Base-by-base conservation (phyloP, 2,329 filamentous ascomycete genomes). In the Rosellinia necatrix region DNA sequence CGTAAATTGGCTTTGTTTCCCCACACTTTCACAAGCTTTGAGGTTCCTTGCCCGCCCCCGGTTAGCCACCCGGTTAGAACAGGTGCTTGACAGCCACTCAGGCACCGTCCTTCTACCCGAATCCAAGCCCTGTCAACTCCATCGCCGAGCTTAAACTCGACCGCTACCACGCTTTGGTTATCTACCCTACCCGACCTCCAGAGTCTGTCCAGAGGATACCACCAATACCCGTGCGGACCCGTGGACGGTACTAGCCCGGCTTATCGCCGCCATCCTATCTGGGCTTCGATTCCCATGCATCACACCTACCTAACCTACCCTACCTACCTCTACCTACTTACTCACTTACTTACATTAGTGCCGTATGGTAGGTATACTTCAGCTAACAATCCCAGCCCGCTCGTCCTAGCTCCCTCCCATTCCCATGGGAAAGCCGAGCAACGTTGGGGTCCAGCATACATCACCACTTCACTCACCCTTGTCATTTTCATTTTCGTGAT, bases 1-100 rank as follows among this genome's bases (percentile, higher is more conserved):
- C 15, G 34, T 37, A n/a, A 3, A 35, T n/a, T n/a, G n/a, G n/a
- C n/a, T n/a, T n/a, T n/a, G 30, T 41, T 70, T 61, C 69, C 66
- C 67, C 68, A 69, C 68, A 69, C 64, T 68, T 69, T 70, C 64
- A 69, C 67, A 70, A 68, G 66, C 65, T 67, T 63, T 48, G 21
- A 19, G 29, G 35, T 13, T 21, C 29, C 53, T 54, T 29, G 17
- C 42, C 29, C 46, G 41, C 56, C 52, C 59, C 56, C 56, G 53
- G 54, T 34, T 59, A 52, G 46, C 51, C 56, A 56, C 61, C 44
- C 52, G 52, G 64, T 63, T 64, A 67, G 52, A 60, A 53, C 58
- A 54, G 29, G 44, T 35, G n/a, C 56, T 49, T 47, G 52, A 58
- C 63, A 51, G 53, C 66, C 67, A 69, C 50, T 67, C 65, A 67